These are phyloP conservation scores for Cryptococcus jaspeensis DNA, from an alignment of 1,284 basidiomycete species.

Conservation along the genomic window DNA sequence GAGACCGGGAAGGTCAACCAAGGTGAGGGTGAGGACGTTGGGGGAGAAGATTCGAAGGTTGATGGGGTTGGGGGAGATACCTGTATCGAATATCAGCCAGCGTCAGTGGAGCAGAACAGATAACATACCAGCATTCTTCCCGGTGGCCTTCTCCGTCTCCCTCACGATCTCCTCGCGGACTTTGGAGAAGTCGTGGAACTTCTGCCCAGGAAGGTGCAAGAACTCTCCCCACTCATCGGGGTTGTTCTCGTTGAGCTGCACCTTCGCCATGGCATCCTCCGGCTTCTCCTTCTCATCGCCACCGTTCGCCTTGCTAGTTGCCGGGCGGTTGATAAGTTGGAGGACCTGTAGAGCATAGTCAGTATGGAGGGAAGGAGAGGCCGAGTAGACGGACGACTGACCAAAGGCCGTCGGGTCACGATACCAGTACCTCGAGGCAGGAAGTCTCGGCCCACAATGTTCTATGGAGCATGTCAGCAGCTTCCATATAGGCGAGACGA, in stretches of 20 bases:
- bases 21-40: slow-evolving; percentile 91
- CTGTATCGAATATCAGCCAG: slow-evolving; percentile 43
- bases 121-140: slow-evolving; percentile 72
- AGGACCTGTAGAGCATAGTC: slow-evolving; percentile 62
- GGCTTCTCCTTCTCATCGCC: slow-evolving; percentile 53
- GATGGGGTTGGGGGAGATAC: slow-evolving; percentile 93
- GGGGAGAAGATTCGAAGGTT: slow-evolving; percentile 96
- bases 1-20: slow-evolving; percentile 94
- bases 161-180: slow-evolving; percentile 93
- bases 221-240: slow-evolving; percentile 98
- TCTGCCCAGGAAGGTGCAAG: slow-evolving; percentile 90
- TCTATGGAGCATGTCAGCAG: slow-evolving; percentile 56
- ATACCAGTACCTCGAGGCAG: slow-evolving; percentile 96
- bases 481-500: not conserved
- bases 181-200: slow-evolving; percentile 96
- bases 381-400: slow-evolving; percentile 43
- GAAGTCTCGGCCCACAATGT: slow-evolving; percentile 96
- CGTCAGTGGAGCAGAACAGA: not conserved
- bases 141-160: slow-evolving; percentile 97
- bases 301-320: slow-evolving; percentile 51
- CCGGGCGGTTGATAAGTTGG: slow-evolving; percentile 85
- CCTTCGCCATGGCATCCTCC: slow-evolving; percentile 38
- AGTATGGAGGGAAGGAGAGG: not conserved
- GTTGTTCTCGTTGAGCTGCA: slow-evolving; percentile 63
- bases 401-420: slow-evolving; percentile 90